Conservation (phyloP, 495 filamentous ascomycete species). For the Annulohypoxylon bovei region DNA sequence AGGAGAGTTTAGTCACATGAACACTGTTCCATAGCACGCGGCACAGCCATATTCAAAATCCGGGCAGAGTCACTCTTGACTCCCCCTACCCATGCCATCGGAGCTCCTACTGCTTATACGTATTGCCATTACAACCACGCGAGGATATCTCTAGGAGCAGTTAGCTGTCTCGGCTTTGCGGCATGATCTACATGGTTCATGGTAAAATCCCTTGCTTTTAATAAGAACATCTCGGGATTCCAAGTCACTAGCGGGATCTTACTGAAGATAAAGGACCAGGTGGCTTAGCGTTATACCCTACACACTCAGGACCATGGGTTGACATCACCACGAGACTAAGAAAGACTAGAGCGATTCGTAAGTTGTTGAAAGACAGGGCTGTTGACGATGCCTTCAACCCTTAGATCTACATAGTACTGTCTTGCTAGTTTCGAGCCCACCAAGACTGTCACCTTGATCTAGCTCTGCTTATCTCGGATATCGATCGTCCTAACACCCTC, state of each 20-base stretch:
- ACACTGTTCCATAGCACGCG: constrained; percentile 10
- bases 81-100: constrained; percentile 8
- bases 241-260: constrained; percentile 12
- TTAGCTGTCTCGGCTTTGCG: constrained; percentile 20
- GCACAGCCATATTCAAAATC: constrained; percentile 17
- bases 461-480: not conserved
- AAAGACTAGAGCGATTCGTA: not conserved
- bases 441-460: not conserved
- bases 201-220: constrained; percentile 22
- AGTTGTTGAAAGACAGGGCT: not conserved
- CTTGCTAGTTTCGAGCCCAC: not conserved
- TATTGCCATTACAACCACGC: constrained; percentile 7
- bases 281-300: not conserved
- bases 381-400: constrained; percentile 18
- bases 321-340: not conserved
- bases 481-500: not conserved
- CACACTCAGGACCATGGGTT: not conserved
- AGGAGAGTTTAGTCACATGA: constrained; percentile 37
- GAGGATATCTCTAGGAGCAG: constrained; percentile 11
- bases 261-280: constrained; percentile 2
- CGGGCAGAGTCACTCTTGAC: constrained; percentile 12
- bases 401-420: not conserved
- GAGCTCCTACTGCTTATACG: constrained; percentile 12
- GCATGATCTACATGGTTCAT: constrained; percentile 4
- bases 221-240: not conserved